Base-by-base conservation (phyloP, 2,329 filamentous ascomycete genomes). In the Phoma sp. region DNA sequence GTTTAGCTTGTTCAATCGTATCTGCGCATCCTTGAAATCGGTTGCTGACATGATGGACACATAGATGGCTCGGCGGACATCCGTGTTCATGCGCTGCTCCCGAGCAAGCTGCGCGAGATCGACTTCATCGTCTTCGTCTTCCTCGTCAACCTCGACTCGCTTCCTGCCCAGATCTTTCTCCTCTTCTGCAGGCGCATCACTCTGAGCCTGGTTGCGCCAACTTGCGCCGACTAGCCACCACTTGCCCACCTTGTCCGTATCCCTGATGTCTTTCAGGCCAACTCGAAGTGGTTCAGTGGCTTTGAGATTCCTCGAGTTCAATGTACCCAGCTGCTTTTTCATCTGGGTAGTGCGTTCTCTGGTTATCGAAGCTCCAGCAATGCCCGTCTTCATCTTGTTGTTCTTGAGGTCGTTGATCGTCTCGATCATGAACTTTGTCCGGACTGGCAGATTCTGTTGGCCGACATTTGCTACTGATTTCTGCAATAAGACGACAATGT, bases 141-240 rank as follows among this genome's bases (percentile, higher is more conserved):
- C 57, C 22, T 63, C 59, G 3, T 57, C 29, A 8, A 37, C 33
- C 7, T 55, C 46, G 7, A 38, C 48, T n/a, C 47, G 50, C 25
- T 60, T 55, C 21, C 57, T 53, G 15, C 27, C 25, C 51, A 31
- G 53, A 44, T 76, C 71, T 68, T 76, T 31, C 62, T 63, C 56
- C 67, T 76, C 63, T 52, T 78, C 76, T 55, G 55, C 61, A 51
- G 69, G 62, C 25, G 76, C 74, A 19, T 76, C 75, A n/a, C 60
- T 64, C 17, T 78, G 77, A 12, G 54, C 63, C 17, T 75, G 62
- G 55, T 81, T 72, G 36, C 80, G 81, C 85, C 94, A 97, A 74
- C 92, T 96, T n/a, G 95, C 94, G 46, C 95, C 95, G 5, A 98
- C 91, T 19, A 98, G 85, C 95, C 95, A 99, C 95, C 95, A 99